Conservation (phyloP, 1,139 yeast genomes). For the Debaryomyces nepalensis region DNA sequence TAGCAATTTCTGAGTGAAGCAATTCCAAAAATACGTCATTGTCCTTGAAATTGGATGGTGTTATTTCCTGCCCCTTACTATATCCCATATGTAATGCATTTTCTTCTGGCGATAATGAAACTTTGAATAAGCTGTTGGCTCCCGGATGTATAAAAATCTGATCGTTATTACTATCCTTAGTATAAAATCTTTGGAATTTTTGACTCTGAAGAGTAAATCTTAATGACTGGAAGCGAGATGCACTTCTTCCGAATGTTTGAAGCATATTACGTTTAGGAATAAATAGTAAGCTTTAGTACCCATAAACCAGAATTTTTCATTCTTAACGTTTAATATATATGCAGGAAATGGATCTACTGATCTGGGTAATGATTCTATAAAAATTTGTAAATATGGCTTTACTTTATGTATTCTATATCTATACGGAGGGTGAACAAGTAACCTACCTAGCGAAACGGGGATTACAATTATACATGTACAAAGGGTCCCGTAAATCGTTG, state of each 20-base stretch:
- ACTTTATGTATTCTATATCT: too few relatives aligned
- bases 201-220: too few relatives aligned
- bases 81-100: slow-evolving; percentile 39
- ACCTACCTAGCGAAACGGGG: too few relatives aligned
- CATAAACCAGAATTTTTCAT: too few relatives aligned
- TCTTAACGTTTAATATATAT: too few relatives aligned
- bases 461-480: too few relatives aligned
- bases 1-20: slow-evolving; percentile 33
- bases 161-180: slow-evolving; percentile 26
- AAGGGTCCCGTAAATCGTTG: not conserved
- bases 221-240: not conserved
- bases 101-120: slow-evolving; percentile 24
- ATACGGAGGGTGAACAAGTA: too few relatives aligned
- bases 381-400: too few relatives aligned
- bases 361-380: too few relatives aligned
- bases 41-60: slow-evolving; percentile 30
- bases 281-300: too few relatives aligned
- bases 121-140: slow-evolving; percentile 17
- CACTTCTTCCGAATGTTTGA: not conserved
- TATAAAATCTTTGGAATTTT: slow-evolving; percentile 9
- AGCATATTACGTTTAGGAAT: not conserved
- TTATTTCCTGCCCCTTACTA: slow-evolving; percentile 21
- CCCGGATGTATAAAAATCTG: slow-evolving; percentile 32
- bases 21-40: slow-evolving; percentile 34
- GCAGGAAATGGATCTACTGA: too few relatives aligned